Evolutionary conservation across 106 monocot genomes (phyloP).

Genomic region (Allium cepa): DNA sequence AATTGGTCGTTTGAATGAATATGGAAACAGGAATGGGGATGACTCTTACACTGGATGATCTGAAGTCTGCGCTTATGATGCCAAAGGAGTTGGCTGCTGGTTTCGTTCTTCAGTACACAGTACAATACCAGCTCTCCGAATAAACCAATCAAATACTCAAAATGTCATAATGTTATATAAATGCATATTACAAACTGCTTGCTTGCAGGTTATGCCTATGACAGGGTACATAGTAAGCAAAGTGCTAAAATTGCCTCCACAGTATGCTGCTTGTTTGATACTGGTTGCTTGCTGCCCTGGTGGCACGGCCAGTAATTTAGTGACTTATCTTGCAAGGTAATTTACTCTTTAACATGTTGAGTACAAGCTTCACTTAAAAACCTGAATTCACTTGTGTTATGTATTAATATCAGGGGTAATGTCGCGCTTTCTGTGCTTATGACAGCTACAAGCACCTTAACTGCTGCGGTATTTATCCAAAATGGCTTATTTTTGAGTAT

Average conservation of each 20-base stretch:
- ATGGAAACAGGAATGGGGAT: conserved; percentile 75
- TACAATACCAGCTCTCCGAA: not conserved
- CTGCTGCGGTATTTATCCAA: conserved; percentile 51
- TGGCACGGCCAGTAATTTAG: conserved; percentile 91
- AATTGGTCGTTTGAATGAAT: not conserved
- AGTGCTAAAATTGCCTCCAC: conserved; percentile 67
- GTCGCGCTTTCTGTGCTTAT: conserved; percentile 93
- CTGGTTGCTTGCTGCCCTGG: conserved; percentile 91
- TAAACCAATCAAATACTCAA: too few species aligned
- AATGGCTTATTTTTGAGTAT: too few species aligned
- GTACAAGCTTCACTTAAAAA: not conserved
- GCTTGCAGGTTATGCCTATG: conserved; percentile 80
- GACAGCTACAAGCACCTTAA: conserved; percentile 85
- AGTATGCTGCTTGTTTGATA: conserved; percentile 91
- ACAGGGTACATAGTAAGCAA: conserved; percentile 74
- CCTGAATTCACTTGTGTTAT: conserved; percentile 7
- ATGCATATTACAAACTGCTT: not conserved
- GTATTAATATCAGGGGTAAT: conserved; percentile 57
- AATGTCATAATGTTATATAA: too few species aligned
- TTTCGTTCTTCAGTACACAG: conserved; percentile 88
- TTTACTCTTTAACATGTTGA: too few species aligned
- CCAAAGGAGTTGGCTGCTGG: conserved; percentile 75
- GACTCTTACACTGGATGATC: conserved; percentile 79
- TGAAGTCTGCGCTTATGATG: conserved; percentile 69
- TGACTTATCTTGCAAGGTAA: conserved; percentile 88